These are phyloP conservation scores for Aspergillus felis DNA, from an alignment of 2,329 filamentous ascomycete genomes.

Conservation along the genomic window DNA sequence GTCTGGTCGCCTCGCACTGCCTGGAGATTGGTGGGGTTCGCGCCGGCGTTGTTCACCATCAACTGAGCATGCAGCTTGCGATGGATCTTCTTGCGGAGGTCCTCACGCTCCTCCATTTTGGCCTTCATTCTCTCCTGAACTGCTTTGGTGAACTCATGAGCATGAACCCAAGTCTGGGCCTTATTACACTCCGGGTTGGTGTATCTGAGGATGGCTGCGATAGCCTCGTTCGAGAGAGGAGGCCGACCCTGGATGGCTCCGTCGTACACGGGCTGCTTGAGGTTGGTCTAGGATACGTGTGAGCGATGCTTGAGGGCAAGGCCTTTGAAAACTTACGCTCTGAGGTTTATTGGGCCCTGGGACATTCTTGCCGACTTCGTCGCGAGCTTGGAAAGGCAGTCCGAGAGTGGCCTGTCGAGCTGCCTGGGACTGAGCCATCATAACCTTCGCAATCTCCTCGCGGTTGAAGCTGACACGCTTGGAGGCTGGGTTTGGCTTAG, in stretches of 20 bases:
- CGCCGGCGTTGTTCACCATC: neutral
- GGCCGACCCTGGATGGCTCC: neutral
- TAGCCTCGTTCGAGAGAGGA: slow-evolving; percentile 12
- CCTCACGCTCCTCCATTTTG: slow-evolving; percentile 5
- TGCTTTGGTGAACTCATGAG: slow-evolving; percentile 11
- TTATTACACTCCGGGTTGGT: slow-evolving; percentile 15
- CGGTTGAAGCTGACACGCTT: neutral
- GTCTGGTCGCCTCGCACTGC: neutral
- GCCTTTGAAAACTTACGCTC: neutral
- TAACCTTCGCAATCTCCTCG: neutral
- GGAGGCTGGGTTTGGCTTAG: neutral
- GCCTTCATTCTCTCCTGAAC: slow-evolving; percentile 1
- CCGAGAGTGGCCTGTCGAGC: neutral
- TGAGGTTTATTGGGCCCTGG: neutral
- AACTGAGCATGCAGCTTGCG: slow-evolving; percentile 6
- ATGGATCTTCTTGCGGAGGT: slow-evolving; percentile 6
- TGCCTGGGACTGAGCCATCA: neutral
- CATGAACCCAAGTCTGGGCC: slow-evolving; percentile 18
- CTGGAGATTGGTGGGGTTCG: neutral
- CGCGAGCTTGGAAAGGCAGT: neutral
- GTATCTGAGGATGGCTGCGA: slow-evolving; percentile 15
- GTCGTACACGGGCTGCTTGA: slow-evolving; percentile 4
- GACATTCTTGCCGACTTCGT: neutral
- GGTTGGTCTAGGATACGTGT: neutral
- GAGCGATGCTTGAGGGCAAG: neutral